A percentile compares a stretch with the other conserved stretches of the same genome.
phyloP scores from a whole-genome alignment of 176 grass and related monocot species.

The Panicum miliaceum region DNA sequence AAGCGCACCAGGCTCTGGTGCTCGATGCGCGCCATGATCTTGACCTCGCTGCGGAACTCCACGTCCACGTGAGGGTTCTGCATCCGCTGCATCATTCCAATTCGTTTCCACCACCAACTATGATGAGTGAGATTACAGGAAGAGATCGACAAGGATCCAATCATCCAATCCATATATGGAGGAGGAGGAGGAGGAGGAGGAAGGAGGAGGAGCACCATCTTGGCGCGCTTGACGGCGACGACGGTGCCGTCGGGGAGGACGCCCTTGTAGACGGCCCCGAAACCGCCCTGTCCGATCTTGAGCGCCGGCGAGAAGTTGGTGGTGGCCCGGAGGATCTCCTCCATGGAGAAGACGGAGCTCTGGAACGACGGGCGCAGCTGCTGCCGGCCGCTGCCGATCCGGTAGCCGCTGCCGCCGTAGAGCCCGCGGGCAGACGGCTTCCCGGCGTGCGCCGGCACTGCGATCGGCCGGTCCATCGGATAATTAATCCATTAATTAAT shows the following conservation, averaged over 20 bases:
- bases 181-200: too few relatives aligned
- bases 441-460: constrained; percentile 7
- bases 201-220: not conserved
- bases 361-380: constrained; percentile 30
- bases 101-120: too few relatives aligned
- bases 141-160: too few relatives aligned
- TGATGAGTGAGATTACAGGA: too few relatives aligned
- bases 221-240: constrained; percentile 94
- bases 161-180: too few relatives aligned
- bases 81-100: constrained; percentile 28
- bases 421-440: constrained; percentile 33
- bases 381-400: not conserved
- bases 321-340: constrained; percentile 73
- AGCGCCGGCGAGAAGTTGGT: constrained; percentile 74
- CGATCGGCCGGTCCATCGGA: not conserved
- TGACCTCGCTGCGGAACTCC: constrained; percentile 91
- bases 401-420: constrained; percentile 19
- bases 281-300: constrained; percentile 92
- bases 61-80: constrained; percentile 64
- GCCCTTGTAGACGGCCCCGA: constrained; percentile 76
- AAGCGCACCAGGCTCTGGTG: constrained; percentile 80
- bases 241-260: constrained; percentile 68
- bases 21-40: constrained; percentile 70
- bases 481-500: not conserved
- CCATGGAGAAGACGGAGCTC: constrained; percentile 67